phyloP scores from a whole-genome alignment of 371 early-diverging fungal genomes.

The Zychaea mexicana region DNA sequence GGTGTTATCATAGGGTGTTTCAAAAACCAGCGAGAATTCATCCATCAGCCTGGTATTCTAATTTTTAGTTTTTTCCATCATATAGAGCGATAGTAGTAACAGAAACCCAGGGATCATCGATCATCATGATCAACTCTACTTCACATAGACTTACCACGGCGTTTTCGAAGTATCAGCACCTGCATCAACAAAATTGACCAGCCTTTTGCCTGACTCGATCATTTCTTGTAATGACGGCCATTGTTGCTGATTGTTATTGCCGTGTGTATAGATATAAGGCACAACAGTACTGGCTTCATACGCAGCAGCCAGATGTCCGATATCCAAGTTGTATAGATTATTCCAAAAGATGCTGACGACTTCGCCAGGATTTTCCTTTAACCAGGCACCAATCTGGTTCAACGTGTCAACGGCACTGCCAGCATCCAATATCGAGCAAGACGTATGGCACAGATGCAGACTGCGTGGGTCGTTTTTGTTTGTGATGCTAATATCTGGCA shows the following conservation, averaged over 20 bases:
- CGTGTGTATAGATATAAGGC: conserved; percentile 49
- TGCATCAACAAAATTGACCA: conserved; percentile 70
- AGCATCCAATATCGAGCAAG: conserved; percentile 62
- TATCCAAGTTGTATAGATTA: conserved; percentile 56
- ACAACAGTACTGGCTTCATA: conserved; percentile 57
- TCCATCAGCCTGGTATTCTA: conserved; percentile 45
- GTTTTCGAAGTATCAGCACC: conserved; percentile 43
- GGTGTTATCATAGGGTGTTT: conserved; percentile 54
- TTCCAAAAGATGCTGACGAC: conserved; percentile 76
- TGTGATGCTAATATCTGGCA: conserved; percentile 43
- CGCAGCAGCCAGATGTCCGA: conserved; percentile 35
- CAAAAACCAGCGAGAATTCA: conserved; percentile 53
- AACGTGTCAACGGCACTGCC: conserved; percentile 55
- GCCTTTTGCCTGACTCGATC: conserved; percentile 59
- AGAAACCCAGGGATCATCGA: too few species aligned
- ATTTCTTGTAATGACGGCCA: conserved; percentile 77
- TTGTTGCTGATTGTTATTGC: not conserved
- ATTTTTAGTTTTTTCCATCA: too few species aligned
- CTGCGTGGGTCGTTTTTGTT: conserved; percentile 11
- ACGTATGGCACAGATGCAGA: conserved; percentile 69
- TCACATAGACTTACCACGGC: conserved; percentile 72
- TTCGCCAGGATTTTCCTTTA: conserved; percentile 63
- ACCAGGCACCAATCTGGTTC: conserved; percentile 49
- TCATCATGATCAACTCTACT: too few species aligned
- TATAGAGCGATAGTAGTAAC: too few species aligned